Evolutionary conservation across 176 grass and related monocot species (phyloP), one percentile per base, ranked within the genome.

Genomic region (Typha latifolia): DNA sequence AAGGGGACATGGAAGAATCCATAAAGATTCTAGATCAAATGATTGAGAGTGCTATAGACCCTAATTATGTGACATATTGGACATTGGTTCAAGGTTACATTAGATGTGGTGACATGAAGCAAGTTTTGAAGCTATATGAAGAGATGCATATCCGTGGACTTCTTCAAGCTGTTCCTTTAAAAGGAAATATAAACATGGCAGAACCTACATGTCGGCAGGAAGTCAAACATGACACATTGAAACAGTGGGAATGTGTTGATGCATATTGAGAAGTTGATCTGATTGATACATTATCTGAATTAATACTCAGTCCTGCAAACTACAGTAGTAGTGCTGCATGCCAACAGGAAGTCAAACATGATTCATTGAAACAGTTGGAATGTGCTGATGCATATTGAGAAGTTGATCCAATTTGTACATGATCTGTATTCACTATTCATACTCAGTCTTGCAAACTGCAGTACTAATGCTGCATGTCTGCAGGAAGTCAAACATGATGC

Each of bases 1-100:
- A 84, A 72, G 93, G 93, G 53, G 84, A 97, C 70, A 92, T 89
- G 85, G 80, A 97, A 76, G 88, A 91, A 82, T 82, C 93, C 78
- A 84, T 89, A 71, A 91, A 88, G 23, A 73, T 97, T 71, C 69
- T 97, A 72, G 85, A 89, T 67, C 88, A 97, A 89, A 92, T 97
- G 93, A 86, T 97, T 70, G 82, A 89, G 72, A 84, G 85, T 69
- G 81, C 79, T 66, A 75, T 97, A 2, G 78, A 92, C 77, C 93
- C 93, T 37, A 86, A 91, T 84, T 92, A 89, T 82, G 64, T 92
- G 62, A 97, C 88, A 78, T 97, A 92, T 72, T 80, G 80, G 76
- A 86, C 82, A 55, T 70, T 97, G 66, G 74, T 97, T 74, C 85
- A 84, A 66, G 85, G 85, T 84, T 92, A 89, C 29, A 72, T 97